phyloP scores from a whole-genome alignment of 495 filamentous ascomycete species.

The Trichoderma parareesei region DNA sequence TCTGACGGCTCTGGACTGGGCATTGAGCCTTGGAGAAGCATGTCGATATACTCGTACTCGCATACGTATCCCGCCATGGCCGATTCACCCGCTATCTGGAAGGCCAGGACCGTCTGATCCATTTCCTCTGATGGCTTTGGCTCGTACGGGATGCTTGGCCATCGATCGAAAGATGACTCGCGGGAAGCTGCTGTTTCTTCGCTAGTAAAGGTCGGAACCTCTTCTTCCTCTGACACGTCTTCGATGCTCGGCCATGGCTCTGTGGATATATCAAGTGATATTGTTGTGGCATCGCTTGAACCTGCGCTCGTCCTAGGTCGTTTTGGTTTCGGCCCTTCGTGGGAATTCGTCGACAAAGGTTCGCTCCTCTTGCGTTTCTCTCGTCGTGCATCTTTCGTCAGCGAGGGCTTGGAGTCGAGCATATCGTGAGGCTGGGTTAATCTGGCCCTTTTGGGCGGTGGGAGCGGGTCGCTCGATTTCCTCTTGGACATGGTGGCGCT shows the following conservation, averaged over 20 bases:
- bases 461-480: not conserved
- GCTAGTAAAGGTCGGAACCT: not conserved
- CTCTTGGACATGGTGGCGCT: not conserved
- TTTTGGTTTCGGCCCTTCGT: not conserved
- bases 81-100: no score
- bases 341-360: not conserved
- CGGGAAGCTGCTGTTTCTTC: no score
- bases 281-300: not conserved
- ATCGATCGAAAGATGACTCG: no score
- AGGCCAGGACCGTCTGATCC: no score
- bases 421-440: not conserved
- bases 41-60: no score
- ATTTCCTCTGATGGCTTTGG: no score
- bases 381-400: not conserved
- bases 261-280: not conserved
- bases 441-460: not conserved
- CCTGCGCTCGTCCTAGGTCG: not conserved
- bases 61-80: no score
- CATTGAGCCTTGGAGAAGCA: not conserved
- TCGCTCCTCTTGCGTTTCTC: not conserved
- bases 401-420: not conserved
- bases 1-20: not conserved
- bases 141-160: no score
- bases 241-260: not conserved
- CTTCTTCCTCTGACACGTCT: not conserved